Conservation (phyloP, 2,329 filamentous ascomycete genomes). For the Xylaria sp. region DNA sequence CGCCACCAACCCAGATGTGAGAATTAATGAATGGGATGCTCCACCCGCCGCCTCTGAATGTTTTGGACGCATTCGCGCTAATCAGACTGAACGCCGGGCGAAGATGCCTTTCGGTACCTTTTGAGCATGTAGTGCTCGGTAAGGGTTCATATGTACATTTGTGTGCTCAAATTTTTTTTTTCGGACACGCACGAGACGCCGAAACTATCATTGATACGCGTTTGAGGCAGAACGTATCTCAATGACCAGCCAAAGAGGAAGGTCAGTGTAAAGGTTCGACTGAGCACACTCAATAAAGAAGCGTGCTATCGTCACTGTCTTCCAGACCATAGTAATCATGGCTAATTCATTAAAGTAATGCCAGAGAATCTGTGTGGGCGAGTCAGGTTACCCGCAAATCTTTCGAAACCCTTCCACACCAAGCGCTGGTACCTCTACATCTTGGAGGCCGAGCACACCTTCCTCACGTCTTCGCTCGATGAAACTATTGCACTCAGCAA, state of each 20-base stretch:
- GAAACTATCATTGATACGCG: constrained; percentile 5
- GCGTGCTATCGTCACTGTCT: not conserved
- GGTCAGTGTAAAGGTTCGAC: not conserved
- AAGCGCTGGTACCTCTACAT: constrained; percentile 76
- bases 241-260: not conserved
- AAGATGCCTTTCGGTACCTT: not conserved
- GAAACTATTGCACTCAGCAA: constrained; percentile 84
- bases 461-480: constrained; percentile 80
- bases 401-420: constrained; percentile 71
- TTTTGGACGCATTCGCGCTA: not conserved
- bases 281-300: not conserved
- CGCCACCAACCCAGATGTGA: not conserved
- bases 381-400: constrained; percentile 34
- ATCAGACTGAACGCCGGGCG: not conserved
- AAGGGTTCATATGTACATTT: constrained; percentile 12
- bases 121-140: constrained; percentile 8
- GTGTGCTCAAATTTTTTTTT: constrained; percentile 15
- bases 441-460: constrained; percentile 72
- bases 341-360: not conserved
- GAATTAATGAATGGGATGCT: not conserved
- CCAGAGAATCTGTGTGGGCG: not conserved
- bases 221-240: not conserved
- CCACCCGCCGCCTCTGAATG: too few relatives aligned
- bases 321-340: not conserved
- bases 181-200: constrained; percentile 24